Evolutionary conservation across 352 stramenopile species (phyloP).

Genomic region (Saprolegnia diclina): DNA sequence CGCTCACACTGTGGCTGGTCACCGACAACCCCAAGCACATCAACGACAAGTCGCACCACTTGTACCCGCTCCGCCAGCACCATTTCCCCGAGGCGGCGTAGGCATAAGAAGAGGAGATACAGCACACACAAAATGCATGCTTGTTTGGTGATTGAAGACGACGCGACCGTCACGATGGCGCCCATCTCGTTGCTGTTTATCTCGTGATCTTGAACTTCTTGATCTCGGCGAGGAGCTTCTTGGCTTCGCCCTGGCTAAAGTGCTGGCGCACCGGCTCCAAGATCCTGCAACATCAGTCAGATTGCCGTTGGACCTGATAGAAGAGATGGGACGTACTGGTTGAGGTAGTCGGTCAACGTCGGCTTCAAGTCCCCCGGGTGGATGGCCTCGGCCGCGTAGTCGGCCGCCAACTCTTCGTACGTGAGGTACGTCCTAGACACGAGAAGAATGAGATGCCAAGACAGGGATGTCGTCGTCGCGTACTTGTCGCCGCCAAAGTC

Average conservation of each 20-base stretch:
- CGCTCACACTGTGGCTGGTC: slow-evolving; percentile 87
- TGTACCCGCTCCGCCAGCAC: slow-evolving; percentile 35
- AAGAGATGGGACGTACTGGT: slow-evolving; percentile 60
- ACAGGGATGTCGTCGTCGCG: slow-evolving; percentile 1
- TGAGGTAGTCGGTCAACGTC: slow-evolving; percentile 86
- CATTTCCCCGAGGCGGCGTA: slow-evolving; percentile 32
- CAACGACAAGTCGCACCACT: slow-evolving; percentile 38
- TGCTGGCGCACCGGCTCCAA: slow-evolving; percentile 96
- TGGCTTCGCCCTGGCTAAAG: slow-evolving; percentile 92
- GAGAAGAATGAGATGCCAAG: not conserved
- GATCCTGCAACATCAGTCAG: slow-evolving; percentile 46
- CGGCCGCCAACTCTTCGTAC: slow-evolving; percentile 87
- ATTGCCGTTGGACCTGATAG: not conserved
- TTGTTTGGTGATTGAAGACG: not conserved
- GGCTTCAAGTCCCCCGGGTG: slow-evolving; percentile 93
- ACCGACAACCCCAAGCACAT: slow-evolving; percentile 44
- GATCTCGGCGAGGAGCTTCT: slow-evolving; percentile 94
- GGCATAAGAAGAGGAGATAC: not conserved
- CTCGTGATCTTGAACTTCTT: slow-evolving; percentile 94
- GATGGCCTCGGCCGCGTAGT: slow-evolving; percentile 87
- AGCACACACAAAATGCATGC: not conserved
- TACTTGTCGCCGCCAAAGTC: slow-evolving; percentile 39
- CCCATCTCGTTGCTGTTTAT: too few relatives aligned
- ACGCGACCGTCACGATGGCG: too few relatives aligned
- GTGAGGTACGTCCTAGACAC: slow-evolving; percentile 73